Evolutionary conservation across 345 rosid genomes (phyloP), one percentile per base, ranked within the genome.

Genomic region (Kandelia obovata): DNA sequence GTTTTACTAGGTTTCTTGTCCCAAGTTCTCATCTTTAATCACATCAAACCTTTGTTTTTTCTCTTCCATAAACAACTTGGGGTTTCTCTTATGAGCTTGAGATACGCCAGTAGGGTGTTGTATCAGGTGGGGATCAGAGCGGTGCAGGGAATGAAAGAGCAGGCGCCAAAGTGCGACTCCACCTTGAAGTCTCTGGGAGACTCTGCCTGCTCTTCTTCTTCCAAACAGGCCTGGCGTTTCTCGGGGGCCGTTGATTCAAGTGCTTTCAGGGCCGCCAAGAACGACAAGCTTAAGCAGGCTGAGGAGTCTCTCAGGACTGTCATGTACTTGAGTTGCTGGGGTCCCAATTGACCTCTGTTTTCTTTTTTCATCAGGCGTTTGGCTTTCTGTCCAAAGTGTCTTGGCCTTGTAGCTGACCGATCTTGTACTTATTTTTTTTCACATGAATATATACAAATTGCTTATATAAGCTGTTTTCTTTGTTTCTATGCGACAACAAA

Each of bases 301-400:
- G 92, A 91, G 62, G 96, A 91, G 67, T 87, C 97, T 34, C 83
- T 91, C 0, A 74, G 96, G 68, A 89, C 86, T 5, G 81, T 91
- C 47, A 89, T 91, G 96, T 91, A 75, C 60, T 80, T 91, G 84
- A 89, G 96, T 77, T 91, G 95, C 56, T 91, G 97, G 97, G 92
- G 84, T 76, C 96, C 90, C 31, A 82, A 77, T 57, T 86, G 65
- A 73, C 28, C 16, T 15, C 59, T 15, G 9, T 56, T 25, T 10
- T 15, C 9, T 9, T 4, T 27, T 55, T 56, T 25, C 5, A 7
- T 3, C 10, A 53, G 25, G 16, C 23, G 16, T 7, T 25, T 56
- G 13, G 13, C 21, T 23, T 8, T 55, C 28, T 2, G 7, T 23
- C 0, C 21, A 23, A 23, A 55, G 10, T 2, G 27, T 3, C 13